These are phyloP conservation scores for Neocucurbitaria cava DNA, from an alignment of 2,329 filamentous ascomycete species.

Conservation along the genomic window DNA sequence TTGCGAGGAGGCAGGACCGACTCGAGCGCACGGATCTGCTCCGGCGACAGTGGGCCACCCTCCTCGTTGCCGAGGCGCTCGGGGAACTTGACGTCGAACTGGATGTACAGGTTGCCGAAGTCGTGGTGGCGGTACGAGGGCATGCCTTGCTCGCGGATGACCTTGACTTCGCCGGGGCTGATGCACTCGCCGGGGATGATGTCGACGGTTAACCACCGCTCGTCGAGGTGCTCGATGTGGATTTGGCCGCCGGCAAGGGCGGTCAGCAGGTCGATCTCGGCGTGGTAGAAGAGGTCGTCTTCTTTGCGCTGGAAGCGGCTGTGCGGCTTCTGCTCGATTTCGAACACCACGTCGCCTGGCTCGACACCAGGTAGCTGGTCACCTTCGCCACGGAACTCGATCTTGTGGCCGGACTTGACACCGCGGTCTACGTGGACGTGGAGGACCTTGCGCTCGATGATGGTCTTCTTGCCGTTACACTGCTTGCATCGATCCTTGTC, in stretches of 20 bases:
- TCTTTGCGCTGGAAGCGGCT: constrained; percentile 92
- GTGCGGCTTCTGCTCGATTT: constrained; percentile 99
- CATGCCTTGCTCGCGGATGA: constrained; percentile 97
- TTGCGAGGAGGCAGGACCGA: constrained; percentile 78
- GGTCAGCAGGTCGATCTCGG: constrained; percentile 94
- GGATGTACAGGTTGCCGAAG: constrained; percentile 93
- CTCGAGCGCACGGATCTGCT: constrained; percentile 80
- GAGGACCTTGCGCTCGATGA: constrained; percentile 96
- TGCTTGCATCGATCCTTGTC: constrained; percentile 98
- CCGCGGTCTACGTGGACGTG: constrained; percentile 97
- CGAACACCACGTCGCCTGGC: constrained; percentile 95
- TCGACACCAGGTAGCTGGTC: constrained; percentile 93
- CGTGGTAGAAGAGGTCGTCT: constrained; percentile 93
- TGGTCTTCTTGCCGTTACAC: constrained; percentile 96
- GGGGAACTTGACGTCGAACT: constrained; percentile 98
- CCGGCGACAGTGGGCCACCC: constrained; percentile 59
- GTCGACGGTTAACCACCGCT: constrained; percentile 93
- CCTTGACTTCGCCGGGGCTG: constrained; percentile 86
- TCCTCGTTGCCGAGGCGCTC: constrained; percentile 56
- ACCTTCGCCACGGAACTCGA: constrained; percentile 96
- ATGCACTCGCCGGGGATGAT: constrained; percentile 96
- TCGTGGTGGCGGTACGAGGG: constrained; percentile 95
- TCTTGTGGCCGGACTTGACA: constrained; percentile 91
- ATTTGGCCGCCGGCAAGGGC: constrained; percentile 91
- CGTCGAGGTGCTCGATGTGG: constrained; percentile 94